Evolutionary conservation across 2,329 filamentous ascomycete genomes (phyloP).

Genomic region (Cryphonectria radicalis): DNA sequence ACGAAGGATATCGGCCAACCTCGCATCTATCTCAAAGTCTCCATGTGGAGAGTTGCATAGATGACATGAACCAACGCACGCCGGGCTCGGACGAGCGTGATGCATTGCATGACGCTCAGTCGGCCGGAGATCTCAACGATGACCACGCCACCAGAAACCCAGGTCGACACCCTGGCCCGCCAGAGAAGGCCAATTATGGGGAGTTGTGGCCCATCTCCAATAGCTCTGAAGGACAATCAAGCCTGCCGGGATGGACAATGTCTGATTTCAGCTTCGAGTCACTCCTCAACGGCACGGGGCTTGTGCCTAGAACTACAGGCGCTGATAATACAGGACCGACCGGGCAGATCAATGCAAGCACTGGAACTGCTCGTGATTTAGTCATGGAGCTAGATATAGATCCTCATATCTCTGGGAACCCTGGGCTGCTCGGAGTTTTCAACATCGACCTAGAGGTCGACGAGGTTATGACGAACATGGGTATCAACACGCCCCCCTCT

Average conservation of each 20-base stretch:
- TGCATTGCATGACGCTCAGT: background rate
- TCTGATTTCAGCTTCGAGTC: conserved; percentile 24
- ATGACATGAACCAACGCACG: background rate
- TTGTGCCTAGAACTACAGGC: background rate
- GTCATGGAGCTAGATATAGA: conserved; percentile 17
- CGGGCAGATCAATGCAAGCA: no score
- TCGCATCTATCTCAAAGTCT: no score
- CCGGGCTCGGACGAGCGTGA: background rate
- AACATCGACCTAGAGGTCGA: conserved; percentile 22
- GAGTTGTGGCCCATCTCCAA: background rate
- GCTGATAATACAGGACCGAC: background rate
- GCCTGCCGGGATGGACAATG: conserved; percentile 25
- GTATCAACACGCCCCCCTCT: background rate
- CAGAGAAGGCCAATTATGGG: background rate
- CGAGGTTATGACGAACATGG: background rate
- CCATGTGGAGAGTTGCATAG: no score
- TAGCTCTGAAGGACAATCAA: background rate
- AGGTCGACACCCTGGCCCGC: background rate
- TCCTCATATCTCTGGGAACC: conserved; percentile 12
- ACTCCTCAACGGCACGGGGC: conserved; percentile 9
- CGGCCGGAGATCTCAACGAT: background rate
- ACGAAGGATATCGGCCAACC: no score
- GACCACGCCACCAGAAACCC: background rate
- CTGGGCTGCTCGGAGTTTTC: conserved; percentile 12
- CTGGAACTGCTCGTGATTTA: background rate